Base-by-base conservation (phyloP, 177 flowering plant genomes). In the Vitis hybrid region DNA sequence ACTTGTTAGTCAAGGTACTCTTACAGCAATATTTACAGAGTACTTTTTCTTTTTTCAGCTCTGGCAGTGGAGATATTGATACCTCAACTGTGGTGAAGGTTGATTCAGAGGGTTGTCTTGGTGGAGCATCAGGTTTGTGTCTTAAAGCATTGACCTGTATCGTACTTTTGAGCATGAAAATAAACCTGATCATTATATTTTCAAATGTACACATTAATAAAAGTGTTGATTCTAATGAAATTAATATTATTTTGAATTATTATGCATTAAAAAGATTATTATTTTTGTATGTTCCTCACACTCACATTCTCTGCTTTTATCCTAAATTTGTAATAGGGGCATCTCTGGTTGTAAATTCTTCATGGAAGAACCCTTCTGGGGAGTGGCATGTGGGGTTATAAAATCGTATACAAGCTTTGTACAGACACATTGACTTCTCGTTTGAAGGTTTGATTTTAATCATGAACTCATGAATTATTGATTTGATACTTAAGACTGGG, bases 31-130 rank as follows among this genome's bases (percentile, higher is more conserved):
- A 22, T 22, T 31, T 12, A 15, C 16, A 53, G 2, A 20, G 2
- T 26, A n/a, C 4, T 51, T 55, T 64, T 68, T 10, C 13, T n/a
- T 70, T 70, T 68, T 65, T 60, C 80, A 95, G 99, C 73, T 87
- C 92, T 51, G 98, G 99, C 15, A 93, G 99, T 86, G 97, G 99
- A 55, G 99, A 95, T 80, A 74, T 93, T 78, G 98, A 91, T 80
- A 95, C 92, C 1, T 91, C 98, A 60, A 88, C 84, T 55, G 89
- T 91, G 64, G 97, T 91, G 70, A 93, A 84, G 78, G 91, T 91
- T 64, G 91, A 88, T 84, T 86, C 70, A n/a, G 79, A 90, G 79
- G 92, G 99, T 67, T 74, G 69, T 71, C 93, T 95, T 64, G 49
- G 58, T 48, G 99, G 99, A 72, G 94, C 88, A 70, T 95, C 96